Evolutionary conservation across 345 rosid genomes (phyloP), one percentile per base, ranked within the genome.

Genomic region (Hibiscus tridactylites): DNA sequence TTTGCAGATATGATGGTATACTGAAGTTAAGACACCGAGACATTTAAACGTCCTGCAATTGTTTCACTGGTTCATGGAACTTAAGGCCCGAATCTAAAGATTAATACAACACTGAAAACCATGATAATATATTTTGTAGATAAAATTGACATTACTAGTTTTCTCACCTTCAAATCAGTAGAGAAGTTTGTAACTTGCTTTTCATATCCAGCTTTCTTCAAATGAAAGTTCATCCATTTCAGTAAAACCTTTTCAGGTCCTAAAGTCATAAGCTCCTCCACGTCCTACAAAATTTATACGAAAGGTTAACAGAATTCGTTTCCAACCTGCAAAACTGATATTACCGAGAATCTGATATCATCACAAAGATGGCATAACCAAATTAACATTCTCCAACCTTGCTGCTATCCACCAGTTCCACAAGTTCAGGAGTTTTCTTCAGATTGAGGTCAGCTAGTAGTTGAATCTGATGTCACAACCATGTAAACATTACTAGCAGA

Each of bases 221-320:
- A 78, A 81, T 95, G 99, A 71, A 87, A 88, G 79, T 95, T 95
- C 99, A 95, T 95, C 98, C 99, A 95, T 81, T 95, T 92, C 58
- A 95, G 86, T 61, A 95, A 62, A 74, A 95, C 93, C 81, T 95
- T 95, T 83, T 92, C 99, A 71, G 99, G 99, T 69, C 94, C 82
- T 76, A 95, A 84, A 70, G 89, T 82, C 90, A 86, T 78, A 60
- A 95, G 97, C 88, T 95, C 99, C 83, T 95, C 99, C 52, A 84
- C 97, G 46, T 95, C 98, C 99, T 95, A 86, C 75, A 81, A 64
- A 37, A 15, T 67, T 76, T 71, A 59, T 49, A 49, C 24, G 57
- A 71, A 70, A 26, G 17, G 53, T 29, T 47, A 39, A 78, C 46
- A 71, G 65, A 70, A 71, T 13, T 66, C 42, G 24, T 16, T 64